Evolutionary conservation across 306 rosid genomes (phyloP).

Genomic region (Glycine soja): DNA sequence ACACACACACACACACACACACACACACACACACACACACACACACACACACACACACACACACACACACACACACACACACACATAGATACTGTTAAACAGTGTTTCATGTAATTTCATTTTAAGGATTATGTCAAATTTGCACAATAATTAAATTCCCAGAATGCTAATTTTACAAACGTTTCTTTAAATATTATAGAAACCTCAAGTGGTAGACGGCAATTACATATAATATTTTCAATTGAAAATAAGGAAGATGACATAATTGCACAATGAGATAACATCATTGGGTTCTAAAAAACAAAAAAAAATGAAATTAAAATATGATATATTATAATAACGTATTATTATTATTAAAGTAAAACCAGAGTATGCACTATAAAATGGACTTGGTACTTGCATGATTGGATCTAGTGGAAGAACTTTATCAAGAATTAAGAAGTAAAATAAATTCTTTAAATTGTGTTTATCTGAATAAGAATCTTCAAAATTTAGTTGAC

Average conservation of each 20-base stretch:
- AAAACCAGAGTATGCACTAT: neutral
- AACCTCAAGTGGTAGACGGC: neutral
- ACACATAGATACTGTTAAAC: no score
- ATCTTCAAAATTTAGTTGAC: neutral
- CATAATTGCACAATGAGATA: neutral
- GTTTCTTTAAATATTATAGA: neutral
- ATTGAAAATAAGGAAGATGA: neutral
- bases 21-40: no score
- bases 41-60: no score
- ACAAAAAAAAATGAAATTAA: neutral
- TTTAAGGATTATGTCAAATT: neutral
- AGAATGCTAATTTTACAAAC: neutral
- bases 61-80: no score
- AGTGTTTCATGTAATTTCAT: no score
- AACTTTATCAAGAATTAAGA: conserved; percentile 1
- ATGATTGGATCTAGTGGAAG: conserved; percentile 2
- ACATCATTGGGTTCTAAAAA: neutral
- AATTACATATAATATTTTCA: neutral
- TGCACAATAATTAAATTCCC: neutral
- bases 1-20: no score
- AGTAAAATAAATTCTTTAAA: neutral
- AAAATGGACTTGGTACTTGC: neutral
- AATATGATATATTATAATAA: neutral
- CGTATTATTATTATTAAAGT: neutral
- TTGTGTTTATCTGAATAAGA: neutral